phyloP scores from a whole-genome alignment of 1,284 basidiomycete genomes.

The Boletus sp. region DNA sequence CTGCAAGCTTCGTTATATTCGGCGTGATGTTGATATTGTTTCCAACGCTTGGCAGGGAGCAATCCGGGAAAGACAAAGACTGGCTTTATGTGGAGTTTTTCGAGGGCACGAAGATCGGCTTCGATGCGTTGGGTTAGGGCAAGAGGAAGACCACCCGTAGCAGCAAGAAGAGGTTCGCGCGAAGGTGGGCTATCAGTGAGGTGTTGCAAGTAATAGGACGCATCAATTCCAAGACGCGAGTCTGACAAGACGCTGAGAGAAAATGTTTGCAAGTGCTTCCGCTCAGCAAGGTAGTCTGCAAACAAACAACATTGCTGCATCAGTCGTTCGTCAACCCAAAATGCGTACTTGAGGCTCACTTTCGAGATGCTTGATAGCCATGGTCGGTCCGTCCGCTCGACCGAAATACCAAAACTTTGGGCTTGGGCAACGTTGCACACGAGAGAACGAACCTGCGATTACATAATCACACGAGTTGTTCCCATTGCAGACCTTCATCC shows the following conservation, averaged over 20 bases:
- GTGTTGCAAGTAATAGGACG: constrained; percentile 82
- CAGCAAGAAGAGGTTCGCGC: constrained; percentile 88
- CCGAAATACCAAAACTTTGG: constrained; percentile 6
- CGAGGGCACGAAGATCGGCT: constrained; percentile 84
- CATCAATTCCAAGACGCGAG: constrained; percentile 96
- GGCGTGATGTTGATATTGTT: constrained; percentile 47
- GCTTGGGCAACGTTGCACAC: constrained; percentile 22
- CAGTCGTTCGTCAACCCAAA: not conserved
- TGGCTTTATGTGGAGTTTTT: constrained; percentile 91
- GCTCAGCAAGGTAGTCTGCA: constrained; percentile 79
- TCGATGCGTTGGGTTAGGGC: constrained; percentile 85
- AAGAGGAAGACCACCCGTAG: constrained; percentile 90
- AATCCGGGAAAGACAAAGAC: constrained; percentile 96
- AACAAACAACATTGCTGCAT: not conserved
- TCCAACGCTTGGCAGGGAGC: constrained; percentile 63
- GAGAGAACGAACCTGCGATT: constrained; percentile 20
- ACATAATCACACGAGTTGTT: constrained; percentile 23
- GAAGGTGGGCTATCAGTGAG: constrained; percentile 75
- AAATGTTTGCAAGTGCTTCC: constrained; percentile 81
- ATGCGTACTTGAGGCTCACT: constrained; percentile 33
- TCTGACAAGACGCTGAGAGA: constrained; percentile 83
- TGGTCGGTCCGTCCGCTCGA: constrained; percentile 26
- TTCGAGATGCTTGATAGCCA: constrained; percentile 55
- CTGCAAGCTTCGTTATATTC: constrained; percentile 71
- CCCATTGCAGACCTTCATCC: no score